Base-by-base conservation (phyloP, 352 stramenopile genomes). In the Phytophthora chlamydospora region DNA sequence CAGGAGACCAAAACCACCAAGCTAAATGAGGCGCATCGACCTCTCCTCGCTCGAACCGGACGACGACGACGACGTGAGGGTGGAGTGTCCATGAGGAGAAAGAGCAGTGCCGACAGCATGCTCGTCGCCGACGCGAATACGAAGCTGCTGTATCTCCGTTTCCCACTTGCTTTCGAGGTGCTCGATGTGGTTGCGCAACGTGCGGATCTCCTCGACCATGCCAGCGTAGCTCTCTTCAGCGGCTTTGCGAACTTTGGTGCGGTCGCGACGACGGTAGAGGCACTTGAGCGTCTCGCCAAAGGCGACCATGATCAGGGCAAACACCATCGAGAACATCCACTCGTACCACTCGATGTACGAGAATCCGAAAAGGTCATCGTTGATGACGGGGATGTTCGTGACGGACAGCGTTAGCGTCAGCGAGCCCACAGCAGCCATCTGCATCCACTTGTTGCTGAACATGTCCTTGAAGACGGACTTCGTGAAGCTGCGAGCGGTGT, bases 401-500 rank as follows among this genome's bases (percentile, higher is more conserved):
- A 91, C 78, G 3, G 69, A 85, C 0, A 90, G 21, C n/a, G 82
- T 91, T 36, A 91, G 45, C 1, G 68, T 60, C 7, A 91, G 39
- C 7, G 78, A 89, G 13, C 80, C 82, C 12, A 89, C 54, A 31
- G 82, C 79, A 19, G 82, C 82, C 64, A 80, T 83, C 49, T 89
- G 78, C 80, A 91, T 89, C 76, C 76, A 91, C 76, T 91, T 91
- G 71, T 91, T 91, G 48, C 76, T 66, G 60, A 89, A 87, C 43
- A 88, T 76, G 51, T 89, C 68, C 34, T 83, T 68, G 58, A 87
- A 91, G 8, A 91, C 71, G 24, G 79, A 86, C 54, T 91, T 88
- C 0, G 78, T 89, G 49, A 91, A 91, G 66, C 80, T 91, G n/a
- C 82, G 78, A 19, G 80, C 82, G 7, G 82, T 91, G 67, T 90